These are phyloP conservation scores for Botrytis cinerea DNA, from an alignment of 2,329 filamentous ascomycete species.

Conservation along the genomic window DNA sequence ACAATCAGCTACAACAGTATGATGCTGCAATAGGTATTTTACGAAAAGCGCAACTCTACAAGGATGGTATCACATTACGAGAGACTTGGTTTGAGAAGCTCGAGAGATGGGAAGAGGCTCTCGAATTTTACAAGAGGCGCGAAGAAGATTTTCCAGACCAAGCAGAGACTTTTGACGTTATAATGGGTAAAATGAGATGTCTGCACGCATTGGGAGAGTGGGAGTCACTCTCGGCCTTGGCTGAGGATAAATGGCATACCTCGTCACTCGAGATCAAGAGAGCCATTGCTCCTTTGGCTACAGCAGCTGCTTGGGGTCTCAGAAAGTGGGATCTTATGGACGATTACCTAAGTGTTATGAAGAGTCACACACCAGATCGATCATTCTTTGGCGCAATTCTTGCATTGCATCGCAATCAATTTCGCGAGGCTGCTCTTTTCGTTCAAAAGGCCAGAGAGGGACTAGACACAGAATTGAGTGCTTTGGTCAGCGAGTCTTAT, in stretches of 20 bases:
- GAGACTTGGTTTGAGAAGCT: slow-evolving; percentile 99
- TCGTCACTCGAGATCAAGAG: slow-evolving; percentile 85
- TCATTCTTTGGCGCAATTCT: slow-evolving; percentile 98
- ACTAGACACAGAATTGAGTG: slow-evolving; percentile 92
- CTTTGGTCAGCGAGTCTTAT: slow-evolving; percentile 96
- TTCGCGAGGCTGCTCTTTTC: slow-evolving; percentile 83
- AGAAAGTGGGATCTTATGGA: slow-evolving; percentile 99
- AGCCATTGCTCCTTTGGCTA: slow-evolving; percentile 88
- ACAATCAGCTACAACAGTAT: slow-evolving; percentile 97
- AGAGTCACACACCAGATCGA: slow-evolving; percentile 86
- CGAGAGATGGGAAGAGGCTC: slow-evolving; percentile 95
- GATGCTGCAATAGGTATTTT: slow-evolving; percentile 98
- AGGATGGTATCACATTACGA: slow-evolving; percentile 87
- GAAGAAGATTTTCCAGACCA: slow-evolving; percentile 71
- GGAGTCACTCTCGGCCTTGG: slow-evolving; percentile 86
- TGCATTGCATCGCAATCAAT: slow-evolving; percentile 92
- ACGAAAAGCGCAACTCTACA: slow-evolving; percentile 91
- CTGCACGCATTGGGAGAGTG: slow-evolving; percentile 95
- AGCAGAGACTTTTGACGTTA: slow-evolving; percentile 92
- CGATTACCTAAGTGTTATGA: slow-evolving; percentile 93
- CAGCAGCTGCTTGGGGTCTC: slow-evolving; percentile 93
- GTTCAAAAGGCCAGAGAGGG: slow-evolving; percentile 92
- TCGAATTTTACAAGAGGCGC: slow-evolving; percentile 87
- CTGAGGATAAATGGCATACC: slow-evolving; percentile 91
- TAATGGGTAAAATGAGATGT: slow-evolving; percentile 99